Conservation (phyloP, 2,329 filamentous ascomycete genomes). For the Lachnellula arida region DNA sequence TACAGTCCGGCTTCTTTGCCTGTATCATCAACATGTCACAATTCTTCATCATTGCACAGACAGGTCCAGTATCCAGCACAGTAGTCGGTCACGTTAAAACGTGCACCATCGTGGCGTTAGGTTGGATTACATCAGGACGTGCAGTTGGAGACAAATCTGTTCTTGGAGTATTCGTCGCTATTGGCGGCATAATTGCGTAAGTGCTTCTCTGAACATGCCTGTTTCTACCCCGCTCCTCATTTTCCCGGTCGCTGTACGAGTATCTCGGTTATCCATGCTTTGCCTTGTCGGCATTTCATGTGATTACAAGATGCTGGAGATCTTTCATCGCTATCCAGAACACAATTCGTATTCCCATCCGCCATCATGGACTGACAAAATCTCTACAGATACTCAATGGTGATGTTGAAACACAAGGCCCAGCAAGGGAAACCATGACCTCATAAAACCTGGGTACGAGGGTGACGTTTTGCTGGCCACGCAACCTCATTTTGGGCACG, state of each 20-base stretch:
- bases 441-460: background rate
- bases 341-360: background rate
- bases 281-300: background rate
- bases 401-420: constrained; percentile 43
- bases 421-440: constrained; percentile 16
- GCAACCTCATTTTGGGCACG: background rate
- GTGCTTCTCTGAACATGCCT: constrained; percentile 18
- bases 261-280: background rate
- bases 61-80: constrained; percentile 59
- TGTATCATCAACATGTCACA: constrained; percentile 61
- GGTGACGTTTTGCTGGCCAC: background rate
- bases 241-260: background rate
- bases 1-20: constrained; percentile 57
- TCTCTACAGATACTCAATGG: constrained; percentile 40
- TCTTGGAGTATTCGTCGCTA: constrained; percentile 50
- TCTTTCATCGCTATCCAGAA: background rate
- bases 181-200: constrained; percentile 54
- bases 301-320: background rate
- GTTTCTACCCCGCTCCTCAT: background rate
- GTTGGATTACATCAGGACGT: constrained; percentile 54
- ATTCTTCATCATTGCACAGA: constrained; percentile 58
- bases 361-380: background rate
- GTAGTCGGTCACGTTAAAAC: constrained; percentile 64
- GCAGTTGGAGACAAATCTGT: constrained; percentile 51
- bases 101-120: constrained; percentile 59